These are phyloP conservation scores for Lanmaoa rubissima DNA, from an alignment of 768 basidiomycete species.

Conservation along the genomic window DNA sequence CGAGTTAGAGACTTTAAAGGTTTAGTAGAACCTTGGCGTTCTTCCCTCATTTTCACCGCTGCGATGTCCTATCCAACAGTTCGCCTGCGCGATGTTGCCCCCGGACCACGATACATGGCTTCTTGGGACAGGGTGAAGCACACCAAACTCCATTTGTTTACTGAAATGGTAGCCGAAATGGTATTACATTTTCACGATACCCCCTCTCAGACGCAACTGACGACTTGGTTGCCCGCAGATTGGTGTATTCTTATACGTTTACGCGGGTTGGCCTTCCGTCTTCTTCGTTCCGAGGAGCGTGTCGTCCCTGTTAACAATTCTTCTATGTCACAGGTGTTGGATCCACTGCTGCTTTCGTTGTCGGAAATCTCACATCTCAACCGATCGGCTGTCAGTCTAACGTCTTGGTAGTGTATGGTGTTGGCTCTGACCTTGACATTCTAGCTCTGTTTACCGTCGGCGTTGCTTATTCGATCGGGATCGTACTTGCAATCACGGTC, in stretches of 20 bases:
- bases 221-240: constrained; percentile 34
- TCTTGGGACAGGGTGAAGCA: constrained; percentile 52
- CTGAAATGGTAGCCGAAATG: constrained; percentile 61
- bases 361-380: constrained; percentile 44
- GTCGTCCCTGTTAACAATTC: background rate
- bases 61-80: constrained; percentile 30
- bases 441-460: constrained; percentile 58
- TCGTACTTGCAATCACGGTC: constrained; percentile 54
- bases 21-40: background rate
- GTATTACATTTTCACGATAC: constrained; percentile 32
- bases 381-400: constrained; percentile 48
- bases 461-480: constrained; percentile 56
- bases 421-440: background rate
- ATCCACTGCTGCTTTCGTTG: constrained; percentile 47
- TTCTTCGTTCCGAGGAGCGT: background rate
- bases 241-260: constrained; percentile 62
- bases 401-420: background rate
- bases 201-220: background rate
- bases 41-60: background rate
- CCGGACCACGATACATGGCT: constrained; percentile 35
- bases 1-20: constrained; percentile 6
- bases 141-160: constrained; percentile 47
- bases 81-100: constrained; percentile 42
- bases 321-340: constrained; percentile 44
- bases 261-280: constrained; percentile 38